A percentile compares a stretch with the other conserved stretches of the same genome.
Conservation (phyloP, 192 early-diverging fungal genomes). For the Backusella circina region DNA sequence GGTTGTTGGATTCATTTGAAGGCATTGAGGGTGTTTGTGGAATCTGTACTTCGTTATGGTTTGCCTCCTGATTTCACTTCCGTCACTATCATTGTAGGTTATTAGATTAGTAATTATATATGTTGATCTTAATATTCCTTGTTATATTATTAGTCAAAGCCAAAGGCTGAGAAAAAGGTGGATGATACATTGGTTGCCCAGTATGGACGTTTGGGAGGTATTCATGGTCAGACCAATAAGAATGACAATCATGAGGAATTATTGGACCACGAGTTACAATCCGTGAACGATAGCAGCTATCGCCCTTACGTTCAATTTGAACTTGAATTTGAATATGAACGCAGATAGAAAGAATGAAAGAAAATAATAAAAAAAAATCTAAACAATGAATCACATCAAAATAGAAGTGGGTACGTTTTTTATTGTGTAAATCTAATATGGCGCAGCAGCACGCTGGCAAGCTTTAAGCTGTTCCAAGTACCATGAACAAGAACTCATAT, state of each 20-base stretch:
- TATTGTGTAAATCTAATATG: slow-evolving; percentile 25
- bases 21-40: slow-evolving; percentile 92
- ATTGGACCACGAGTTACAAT: slow-evolving; percentile 80
- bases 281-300: slow-evolving; percentile 85
- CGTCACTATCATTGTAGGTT: slow-evolving; percentile 65
- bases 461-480: slow-evolving; percentile 90
- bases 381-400: not conserved
- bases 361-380: not conserved
- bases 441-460: slow-evolving; percentile 64
- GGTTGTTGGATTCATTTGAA: slow-evolving; percentile 94
- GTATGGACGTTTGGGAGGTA: slow-evolving; percentile 84
- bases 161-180: slow-evolving; percentile 81
- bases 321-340: slow-evolving; percentile 49
- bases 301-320: slow-evolving; percentile 85
- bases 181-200: slow-evolving; percentile 71
- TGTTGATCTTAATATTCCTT: not conserved
- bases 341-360: not conserved
- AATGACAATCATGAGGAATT: slow-evolving; percentile 59
- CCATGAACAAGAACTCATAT: slow-evolving; percentile 83
- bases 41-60: slow-evolving; percentile 95
- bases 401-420: not conserved
- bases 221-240: slow-evolving; percentile 33
- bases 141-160: slow-evolving; percentile 54
- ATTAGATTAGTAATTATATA: too few relatives aligned
- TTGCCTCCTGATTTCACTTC: slow-evolving; percentile 91